A percentile compares a stretch with the other conserved stretches of the same genome.
phyloP scores from a whole-genome alignment of 495 filamentous ascomycete species.

The Staphylotrichum longicolle region DNA sequence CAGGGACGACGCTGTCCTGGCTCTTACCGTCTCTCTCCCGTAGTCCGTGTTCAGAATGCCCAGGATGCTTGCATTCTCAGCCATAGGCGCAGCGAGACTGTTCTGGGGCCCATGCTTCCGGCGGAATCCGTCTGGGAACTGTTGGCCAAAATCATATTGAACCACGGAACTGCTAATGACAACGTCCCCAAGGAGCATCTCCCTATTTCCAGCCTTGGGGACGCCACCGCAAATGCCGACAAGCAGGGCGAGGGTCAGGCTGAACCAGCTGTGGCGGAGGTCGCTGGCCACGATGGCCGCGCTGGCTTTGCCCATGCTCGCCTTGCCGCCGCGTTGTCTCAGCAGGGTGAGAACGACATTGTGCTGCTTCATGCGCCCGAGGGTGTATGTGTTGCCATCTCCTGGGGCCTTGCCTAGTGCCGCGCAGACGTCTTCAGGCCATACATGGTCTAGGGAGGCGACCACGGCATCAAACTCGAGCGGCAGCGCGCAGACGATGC shows the following conservation, averaged over 20 bases:
- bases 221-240: slow-evolving; percentile 41
- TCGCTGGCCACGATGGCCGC: slow-evolving; percentile 33
- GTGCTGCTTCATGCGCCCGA: slow-evolving; percentile 38
- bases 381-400: slow-evolving; percentile 39
- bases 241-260: slow-evolving; percentile 28
- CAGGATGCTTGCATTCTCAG: slow-evolving; percentile 35
- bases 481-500: slow-evolving; percentile 39
- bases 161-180: slow-evolving; percentile 41
- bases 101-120: slow-evolving; percentile 33
- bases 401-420: slow-evolving; percentile 26
- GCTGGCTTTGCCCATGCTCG: slow-evolving; percentile 35
- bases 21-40: slow-evolving; percentile 18
- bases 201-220: slow-evolving; percentile 16
- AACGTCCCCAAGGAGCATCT: slow-evolving; percentile 46
- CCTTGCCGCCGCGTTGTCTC: slow-evolving; percentile 8
- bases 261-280: slow-evolving; percentile 34
- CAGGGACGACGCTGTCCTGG: slow-evolving; percentile 20
- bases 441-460: slow-evolving; percentile 30
- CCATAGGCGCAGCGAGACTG: slow-evolving; percentile 32
- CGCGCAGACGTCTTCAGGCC: slow-evolving; percentile 24
- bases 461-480: slow-evolving; percentile 36
- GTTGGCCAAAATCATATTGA: slow-evolving; percentile 43
- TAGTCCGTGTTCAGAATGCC: slow-evolving; percentile 22
- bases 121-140: slow-evolving; percentile 34
- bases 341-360: slow-evolving; percentile 40